Evolutionary conservation across 805 yeast genomes (phyloP), one percentile per base, ranked within the genome.

Genomic region (Zygosaccharomyces pseudorouxii): DNA sequence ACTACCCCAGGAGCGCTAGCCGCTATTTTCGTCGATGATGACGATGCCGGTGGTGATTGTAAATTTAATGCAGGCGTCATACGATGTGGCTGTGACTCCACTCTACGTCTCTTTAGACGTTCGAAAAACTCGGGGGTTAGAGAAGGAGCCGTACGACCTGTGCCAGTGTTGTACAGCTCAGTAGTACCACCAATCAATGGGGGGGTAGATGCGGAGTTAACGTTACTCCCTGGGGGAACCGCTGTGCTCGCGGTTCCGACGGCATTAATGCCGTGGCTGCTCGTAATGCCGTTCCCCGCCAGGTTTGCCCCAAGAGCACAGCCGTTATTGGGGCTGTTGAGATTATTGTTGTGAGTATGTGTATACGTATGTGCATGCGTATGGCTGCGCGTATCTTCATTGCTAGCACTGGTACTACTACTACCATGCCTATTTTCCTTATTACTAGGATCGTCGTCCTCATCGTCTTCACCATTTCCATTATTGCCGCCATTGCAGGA

Each of bases 81-180:
- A 3, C 37, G 37, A 10, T n/a, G 37, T 7, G 37, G 19, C 28
- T 25, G 28, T 14, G 19, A 36, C n/a, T 38, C 23, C 14, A 46
- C 27, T 23, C 42, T 46, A 25, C 40, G 41, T 16, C 40, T 43
- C 27, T 53, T 55, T 18, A 47, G 29, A 10, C 48, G 48, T 9
- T 53, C 47, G 14, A 53, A 42, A 10, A 51, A 42, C 10, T 46
- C 48, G 11, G 37, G 28, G 14, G 53, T 49, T 19, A 57, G 38
- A 23, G 42, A 29, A 27, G 39, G 41, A 4, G 55, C 39, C 27
- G 47, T 36, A 33, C 45, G 25, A 9, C 58, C 57, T 14, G 42
- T 46, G 8, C 58, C 59, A 1, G 59, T 38, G 39, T 56, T 56
- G 12, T 49, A 45, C 35, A 57, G 40, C 37, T 50, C 52, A 4